Percentiles rank a stretch among this genome's conserved stretches.
Conservation (phyloP, 306 rosid species). For the Astragalus glycyphyllos region DNA sequence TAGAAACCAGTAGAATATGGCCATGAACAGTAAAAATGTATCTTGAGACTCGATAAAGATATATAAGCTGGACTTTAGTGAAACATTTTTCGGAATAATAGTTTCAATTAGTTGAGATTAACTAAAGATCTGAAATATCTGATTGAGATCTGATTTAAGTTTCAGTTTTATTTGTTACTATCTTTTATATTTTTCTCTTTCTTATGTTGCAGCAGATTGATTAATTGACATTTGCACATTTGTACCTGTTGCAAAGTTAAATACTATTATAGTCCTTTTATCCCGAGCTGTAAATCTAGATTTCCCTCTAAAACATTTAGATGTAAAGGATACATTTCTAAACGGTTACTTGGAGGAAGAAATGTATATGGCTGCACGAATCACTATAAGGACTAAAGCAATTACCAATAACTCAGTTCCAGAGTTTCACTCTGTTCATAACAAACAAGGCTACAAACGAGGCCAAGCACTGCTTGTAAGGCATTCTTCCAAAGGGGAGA, state of each 20-base stretch:
- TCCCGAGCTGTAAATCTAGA: neutral
- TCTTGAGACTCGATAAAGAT: conserved; percentile 18
- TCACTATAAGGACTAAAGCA: too few species aligned
- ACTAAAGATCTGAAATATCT: neutral
- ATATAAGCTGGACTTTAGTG: conserved; percentile 15
- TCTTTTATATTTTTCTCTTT: neutral
- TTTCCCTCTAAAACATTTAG: neutral
- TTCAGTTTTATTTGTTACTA: neutral
- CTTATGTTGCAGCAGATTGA: neutral
- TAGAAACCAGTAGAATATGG: conserved; percentile 15
- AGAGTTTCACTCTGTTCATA: too few species aligned
- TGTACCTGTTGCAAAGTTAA: neutral
- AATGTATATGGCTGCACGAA: neutral
- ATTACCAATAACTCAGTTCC: too few species aligned
- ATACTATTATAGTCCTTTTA: neutral
- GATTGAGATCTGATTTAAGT: neutral
- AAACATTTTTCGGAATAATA: neutral
- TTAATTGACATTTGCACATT: neutral
- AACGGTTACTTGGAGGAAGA: neutral
- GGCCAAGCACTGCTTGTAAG: too few species aligned
- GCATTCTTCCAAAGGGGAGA: too few species aligned
- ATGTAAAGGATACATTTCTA: neutral
- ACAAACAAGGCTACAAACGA: too few species aligned
- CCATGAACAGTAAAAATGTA: conserved; percentile 14
- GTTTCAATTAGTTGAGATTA: neutral